A percentile compares a stretch with the other conserved stretches of the same genome.
phyloP scores from a whole-genome alignment of 2,329 filamentous ascomycete species.

The Talaromyces albobiverticillius region DNA sequence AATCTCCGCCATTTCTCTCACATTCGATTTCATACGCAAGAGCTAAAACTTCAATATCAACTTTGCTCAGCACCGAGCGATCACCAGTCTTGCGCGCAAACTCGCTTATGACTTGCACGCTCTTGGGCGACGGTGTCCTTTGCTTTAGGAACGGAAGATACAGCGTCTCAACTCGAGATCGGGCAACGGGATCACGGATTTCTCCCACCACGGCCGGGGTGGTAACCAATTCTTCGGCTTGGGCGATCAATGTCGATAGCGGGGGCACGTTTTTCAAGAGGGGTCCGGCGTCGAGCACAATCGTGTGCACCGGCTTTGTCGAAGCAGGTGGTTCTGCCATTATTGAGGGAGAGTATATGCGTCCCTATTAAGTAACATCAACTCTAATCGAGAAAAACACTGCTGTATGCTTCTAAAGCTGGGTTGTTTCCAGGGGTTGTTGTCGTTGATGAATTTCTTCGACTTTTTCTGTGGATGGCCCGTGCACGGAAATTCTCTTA shows the following conservation, averaged over 20 bases:
- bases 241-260: constrained; percentile 74
- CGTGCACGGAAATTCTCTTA: constrained; percentile 27
- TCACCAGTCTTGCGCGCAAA: constrained; percentile 92
- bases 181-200: constrained; percentile 79
- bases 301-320: constrained; percentile 70
- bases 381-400: neutral
- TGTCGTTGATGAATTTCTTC: neutral
- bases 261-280: constrained; percentile 91
- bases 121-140: constrained; percentile 70
- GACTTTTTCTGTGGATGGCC: constrained; percentile 23
- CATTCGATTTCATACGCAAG: constrained; percentile 93
- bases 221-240: constrained; percentile 75
- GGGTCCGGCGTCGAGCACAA: constrained; percentile 87
- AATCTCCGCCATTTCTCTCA: constrained; percentile 85
- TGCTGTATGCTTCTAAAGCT: neutral
- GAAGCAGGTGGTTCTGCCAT: constrained; percentile 28
- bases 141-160: constrained; percentile 81
- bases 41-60: constrained; percentile 86
- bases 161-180: constrained; percentile 76
- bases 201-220: constrained; percentile 83
- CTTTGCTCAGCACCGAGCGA: constrained; percentile 77
- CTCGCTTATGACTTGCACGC: constrained; percentile 73
- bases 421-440: neutral
- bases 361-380: neutral
- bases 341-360: neutral